Base-by-base conservation (phyloP, 2,329 filamentous ascomycete species). In the Colletotrichum lupini region DNA sequence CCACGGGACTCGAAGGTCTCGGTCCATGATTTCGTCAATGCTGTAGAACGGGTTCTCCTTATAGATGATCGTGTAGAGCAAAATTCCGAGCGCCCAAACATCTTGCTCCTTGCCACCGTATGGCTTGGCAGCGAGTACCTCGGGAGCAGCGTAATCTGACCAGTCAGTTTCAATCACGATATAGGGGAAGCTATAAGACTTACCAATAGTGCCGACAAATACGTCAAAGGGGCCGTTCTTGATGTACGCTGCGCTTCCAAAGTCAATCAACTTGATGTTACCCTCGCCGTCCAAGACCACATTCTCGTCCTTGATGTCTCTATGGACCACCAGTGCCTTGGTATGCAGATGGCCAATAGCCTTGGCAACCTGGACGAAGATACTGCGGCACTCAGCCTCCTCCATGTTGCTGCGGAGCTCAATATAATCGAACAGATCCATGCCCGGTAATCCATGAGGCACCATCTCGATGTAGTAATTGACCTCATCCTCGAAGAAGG, bases 391-490 rank as follows among this genome's bases (percentile, higher is more conserved):
- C 81, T 99, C 97, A 8, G 90, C 87, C 84, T 99, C 97, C 66
- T 97, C 95, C 97, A 99, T 99, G 79, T 96, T 98, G 58, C 95
- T 92, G 30, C 96, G 92, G 67, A 99, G 89, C 82, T 99, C 97
- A 76, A 99, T 99, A 82, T 99, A 99, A 83, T 99, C 97, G 79
- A 99, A 99, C 2, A 99, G 88, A 82, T 99, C 97, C 95, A 99
- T 98, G 14, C 97, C 97, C 0, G 97, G 97, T 49, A 98, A 87
- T 1, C 97, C 97, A 78, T 98, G 97, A 0, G 97, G 97, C 16
- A 94, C 89, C 95, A 98, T 99, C 82, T 98, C 97, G 77, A 99
- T 99, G 83, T 99, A 99, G 84, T 99, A 99, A 80, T 99, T 98
- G 78, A 92, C 87, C 75, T 94, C 92, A 77, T 97, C 94, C 81